Evolutionary conservation across 306 rosid genomes (phyloP), one percentile per base, ranked within the genome.

Genomic region (Pyrus communis): DNA sequence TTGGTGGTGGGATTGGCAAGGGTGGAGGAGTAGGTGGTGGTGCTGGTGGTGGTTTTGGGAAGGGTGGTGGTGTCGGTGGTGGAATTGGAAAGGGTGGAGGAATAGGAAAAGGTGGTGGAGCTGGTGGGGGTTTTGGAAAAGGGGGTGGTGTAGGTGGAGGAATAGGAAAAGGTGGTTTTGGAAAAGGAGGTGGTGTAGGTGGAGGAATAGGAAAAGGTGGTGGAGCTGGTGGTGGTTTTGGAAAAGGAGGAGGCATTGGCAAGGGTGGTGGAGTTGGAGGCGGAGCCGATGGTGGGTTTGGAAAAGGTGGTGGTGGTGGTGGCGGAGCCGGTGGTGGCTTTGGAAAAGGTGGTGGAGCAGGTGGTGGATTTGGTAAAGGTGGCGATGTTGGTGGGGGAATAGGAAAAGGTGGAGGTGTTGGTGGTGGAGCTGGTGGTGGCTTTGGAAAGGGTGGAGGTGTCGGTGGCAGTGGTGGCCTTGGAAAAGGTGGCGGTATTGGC

Each of bases 371-470:
- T 0, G 91, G 86, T 0, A 60, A 46, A 3, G 86, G 77, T 12
- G 62, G 63, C 2, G 83, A 83, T 0, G 8, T 9, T 2, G 84
- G 84, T 0, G 81, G 76, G 12, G 86, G 84, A 0, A 13, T 12
- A 0, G 88, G 82, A 0, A 73, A 74, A 1, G 73, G 78, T 0
- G 73, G 82, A 0, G 81, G 85, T 0, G 2, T 28, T 3, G 91
- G 87, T 0, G 76, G 67, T 0, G 91, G 89, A 4, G 79, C 64
- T 1, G 87, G 93, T 0, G 45, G 80, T 2, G 91, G 89, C 0
- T 5, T 69, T 31, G 88, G 82, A 0, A 38, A 67, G 0, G 84
- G 91, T 0, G 88, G 88, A 0, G 89, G 88, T 1, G 13, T 27
- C 5, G 88, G 87, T 1, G 82, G 78, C 0, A 75, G 85, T 18